Evolutionary conservation across 371 early-diverging fungal species (phyloP).

Genomic region (Entomophthora muscae): DNA sequence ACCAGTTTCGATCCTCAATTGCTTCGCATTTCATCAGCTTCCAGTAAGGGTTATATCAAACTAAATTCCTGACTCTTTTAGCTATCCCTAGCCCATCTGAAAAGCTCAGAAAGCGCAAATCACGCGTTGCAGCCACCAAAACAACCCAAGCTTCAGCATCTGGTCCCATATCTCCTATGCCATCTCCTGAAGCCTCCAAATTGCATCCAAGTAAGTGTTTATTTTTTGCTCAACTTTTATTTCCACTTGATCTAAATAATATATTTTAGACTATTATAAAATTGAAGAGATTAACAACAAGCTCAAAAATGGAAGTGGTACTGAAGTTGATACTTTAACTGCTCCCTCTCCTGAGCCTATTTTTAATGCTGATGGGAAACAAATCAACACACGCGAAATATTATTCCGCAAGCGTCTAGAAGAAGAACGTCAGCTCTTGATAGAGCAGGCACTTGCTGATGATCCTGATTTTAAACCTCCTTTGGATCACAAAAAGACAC

Average conservation of each 20-base stretch:
- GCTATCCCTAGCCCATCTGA: background rate
- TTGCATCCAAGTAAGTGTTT: constrained; percentile 35
- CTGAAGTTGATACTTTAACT: constrained; percentile 39
- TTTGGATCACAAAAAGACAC: constrained; percentile 69
- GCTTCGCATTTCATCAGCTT: background rate
- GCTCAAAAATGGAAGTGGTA: constrained; percentile 57
- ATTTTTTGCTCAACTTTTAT: background rate
- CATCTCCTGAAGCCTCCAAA: constrained; percentile 11
- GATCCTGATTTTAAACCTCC: constrained; percentile 78
- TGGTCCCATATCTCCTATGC: background rate
- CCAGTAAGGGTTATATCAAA: background rate
- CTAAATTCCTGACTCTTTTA: background rate
- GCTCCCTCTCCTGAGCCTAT: constrained; percentile 86
- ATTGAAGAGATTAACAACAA: constrained; percentile 78
- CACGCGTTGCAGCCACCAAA: background rate
- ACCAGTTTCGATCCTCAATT: background rate
- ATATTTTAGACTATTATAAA: constrained; percentile 45
- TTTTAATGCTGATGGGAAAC: constrained; percentile 82
- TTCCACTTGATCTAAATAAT: background rate
- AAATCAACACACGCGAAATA: constrained; percentile 84
- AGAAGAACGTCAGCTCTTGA: constrained; percentile 75
- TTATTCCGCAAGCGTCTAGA: constrained; percentile 80
- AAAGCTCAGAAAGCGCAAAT: background rate
- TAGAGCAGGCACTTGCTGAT: constrained; percentile 55
- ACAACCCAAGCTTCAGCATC: background rate